Evolutionary conservation across 192 early-diverging fungal species (phyloP).

Genomic region (Coemansia sp.): DNA sequence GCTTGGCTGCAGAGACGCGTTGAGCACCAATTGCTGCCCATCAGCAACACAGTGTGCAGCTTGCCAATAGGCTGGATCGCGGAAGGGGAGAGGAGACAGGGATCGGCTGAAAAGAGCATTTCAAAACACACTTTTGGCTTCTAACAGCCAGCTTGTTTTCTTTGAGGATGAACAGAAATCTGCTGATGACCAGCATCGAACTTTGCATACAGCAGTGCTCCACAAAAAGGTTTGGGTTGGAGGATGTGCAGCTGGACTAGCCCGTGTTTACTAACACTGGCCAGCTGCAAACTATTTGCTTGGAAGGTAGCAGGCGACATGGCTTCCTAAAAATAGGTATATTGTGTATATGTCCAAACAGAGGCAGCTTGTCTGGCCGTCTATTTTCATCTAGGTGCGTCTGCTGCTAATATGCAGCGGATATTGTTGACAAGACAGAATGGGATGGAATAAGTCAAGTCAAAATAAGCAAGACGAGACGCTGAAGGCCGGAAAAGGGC

Average conservation of each 20-base stretch:
- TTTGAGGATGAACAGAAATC: neutral
- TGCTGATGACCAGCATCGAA: neutral
- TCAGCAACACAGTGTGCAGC: neutral
- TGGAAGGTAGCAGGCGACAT: neutral
- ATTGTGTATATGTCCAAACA: neutral
- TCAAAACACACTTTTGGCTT: neutral
- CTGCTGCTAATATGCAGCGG: neutral
- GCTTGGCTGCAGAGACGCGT: neutral
- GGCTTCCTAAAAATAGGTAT: slow-evolving; percentile 4
- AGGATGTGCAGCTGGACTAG: neutral
- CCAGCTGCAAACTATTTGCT: neutral
- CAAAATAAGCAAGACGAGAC: neutral
- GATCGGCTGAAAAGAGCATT: neutral
- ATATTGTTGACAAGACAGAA: neutral
- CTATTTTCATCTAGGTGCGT: slow-evolving; percentile 9
- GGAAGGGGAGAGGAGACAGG: neutral
- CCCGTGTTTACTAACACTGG: neutral
- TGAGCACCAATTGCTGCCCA: neutral
- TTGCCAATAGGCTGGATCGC: neutral
- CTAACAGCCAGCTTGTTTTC: neutral
- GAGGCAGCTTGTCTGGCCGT: neutral
- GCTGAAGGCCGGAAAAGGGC: neutral
- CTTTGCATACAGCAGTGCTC: too few species aligned
- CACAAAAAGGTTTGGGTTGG: too few species aligned
- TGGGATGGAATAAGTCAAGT: neutral